Evolutionary conservation across 805 yeast species (phyloP).

Genomic region (Wickerhamomyces pijperi): DNA sequence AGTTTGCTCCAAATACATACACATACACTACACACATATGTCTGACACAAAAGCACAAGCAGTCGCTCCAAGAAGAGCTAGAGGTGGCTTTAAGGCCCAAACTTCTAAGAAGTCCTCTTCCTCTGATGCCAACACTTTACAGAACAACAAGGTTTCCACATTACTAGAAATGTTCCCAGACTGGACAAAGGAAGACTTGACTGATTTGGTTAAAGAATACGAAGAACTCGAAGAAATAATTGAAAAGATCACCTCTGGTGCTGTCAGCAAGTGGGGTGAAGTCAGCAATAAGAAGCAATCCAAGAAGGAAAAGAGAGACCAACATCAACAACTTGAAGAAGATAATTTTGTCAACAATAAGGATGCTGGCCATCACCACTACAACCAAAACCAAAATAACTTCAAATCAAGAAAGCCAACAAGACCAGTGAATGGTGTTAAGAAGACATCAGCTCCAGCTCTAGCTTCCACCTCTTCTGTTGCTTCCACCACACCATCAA

Average conservation of each 20-base stretch:
- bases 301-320: conserved; percentile 37
- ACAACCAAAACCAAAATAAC: conserved; percentile 12
- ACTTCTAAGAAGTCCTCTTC: conserved; percentile 3
- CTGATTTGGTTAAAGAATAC: conserved; percentile 64
- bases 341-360: conserved; percentile 9
- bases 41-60: conserved; percentile 10
- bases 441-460: conserved; percentile 5
- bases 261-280: conserved; percentile 89
- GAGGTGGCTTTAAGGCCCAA: conserved; percentile 30
- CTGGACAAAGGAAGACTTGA: conserved; percentile 83
- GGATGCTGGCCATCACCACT: conserved; percentile 4
- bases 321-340: conserved; percentile 17
- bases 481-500: conserved; percentile 7
- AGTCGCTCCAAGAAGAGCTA: conserved; percentile 14
- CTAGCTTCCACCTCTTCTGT: conserved; percentile 8
- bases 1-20: background rate
- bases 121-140: conserved; percentile 17
- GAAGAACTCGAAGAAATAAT: conserved; percentile 71
- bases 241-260: conserved; percentile 82
- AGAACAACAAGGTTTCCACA: conserved; percentile 34
- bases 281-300: conserved; percentile 45
- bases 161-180: conserved; percentile 86
- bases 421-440: conserved; percentile 4
- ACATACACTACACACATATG: conserved; percentile 5
- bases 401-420: conserved; percentile 9